Base-by-base conservation (phyloP, 2,329 filamentous ascomycete genomes). In the Colletotrichum scovillei region DNA sequence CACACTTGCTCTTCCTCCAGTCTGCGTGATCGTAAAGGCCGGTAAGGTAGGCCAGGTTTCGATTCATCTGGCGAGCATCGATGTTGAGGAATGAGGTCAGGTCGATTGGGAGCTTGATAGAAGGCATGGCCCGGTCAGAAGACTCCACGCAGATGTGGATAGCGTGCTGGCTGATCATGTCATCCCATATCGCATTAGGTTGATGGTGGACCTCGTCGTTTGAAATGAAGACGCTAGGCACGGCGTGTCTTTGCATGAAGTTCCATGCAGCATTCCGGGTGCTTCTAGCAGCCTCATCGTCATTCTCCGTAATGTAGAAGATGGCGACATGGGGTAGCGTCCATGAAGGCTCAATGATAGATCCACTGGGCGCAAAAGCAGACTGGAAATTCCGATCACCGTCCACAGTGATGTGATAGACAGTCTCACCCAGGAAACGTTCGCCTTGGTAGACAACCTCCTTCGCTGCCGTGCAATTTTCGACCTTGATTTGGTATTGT, bases 31-130 rank as follows among this genome's bases (percentile, higher is more conserved):
- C 78, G 14, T 77, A 75, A 35, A 85, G 76, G 4, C 83, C 82
- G 8, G 86, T 87, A 52, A 89, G 78, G 69, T 84, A 86, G n/a
- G 87, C 86, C 26, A 89, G 78, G 74, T 88, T 88, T 72, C 86
- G 82, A 77, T 88, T 89, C 83, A 89, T 86, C 78, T 89, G 87
- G 62, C 86, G 82, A 32, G 85, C 83, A 76, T 88, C 86, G 72
- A 88, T 85, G 72, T 86, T 86, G 69, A 86, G 79, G 75, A 88
- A 89, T 12, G 86, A 87, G 2, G 78, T 77, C 22, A 88, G 78
- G 74, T 88, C 86, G 66, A 88, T 85, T 7, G 87, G 87, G 19
- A 88, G 78, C 52, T 85, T 81, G 67, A 82, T 81, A 65, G 85
- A 81, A 26, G 82, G 78, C 22, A 81, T 79, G 32, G 76, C 80